Conservation (phyloP, 139 green algal genomes). For the Edaphochlamys debaryana region DNA sequence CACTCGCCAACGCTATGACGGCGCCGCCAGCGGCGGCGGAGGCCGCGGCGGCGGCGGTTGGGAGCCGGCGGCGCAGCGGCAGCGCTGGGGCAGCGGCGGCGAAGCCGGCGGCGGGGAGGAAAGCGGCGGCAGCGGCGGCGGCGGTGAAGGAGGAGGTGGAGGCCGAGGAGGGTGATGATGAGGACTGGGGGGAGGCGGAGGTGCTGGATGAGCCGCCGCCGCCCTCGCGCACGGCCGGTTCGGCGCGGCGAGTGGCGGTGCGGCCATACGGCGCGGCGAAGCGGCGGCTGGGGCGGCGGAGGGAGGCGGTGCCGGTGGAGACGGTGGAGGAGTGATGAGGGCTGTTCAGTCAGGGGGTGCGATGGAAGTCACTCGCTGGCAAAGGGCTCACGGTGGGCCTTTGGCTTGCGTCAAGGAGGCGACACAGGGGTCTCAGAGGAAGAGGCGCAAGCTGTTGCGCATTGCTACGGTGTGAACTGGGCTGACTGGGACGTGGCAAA, state of each 20-base stretch:
- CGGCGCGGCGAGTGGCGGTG: not conserved
- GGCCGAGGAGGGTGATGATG: slow-evolving; percentile 4
- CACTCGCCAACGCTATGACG: not conserved
- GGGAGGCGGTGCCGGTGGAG: not conserved
- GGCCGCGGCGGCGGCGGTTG: not conserved
- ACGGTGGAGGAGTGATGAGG: not conserved
- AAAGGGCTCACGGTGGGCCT: too few species aligned
- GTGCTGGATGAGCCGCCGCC: not conserved
- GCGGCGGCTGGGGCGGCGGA: not conserved
- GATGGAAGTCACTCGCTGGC: too few species aligned
- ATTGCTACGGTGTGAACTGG: too few species aligned
- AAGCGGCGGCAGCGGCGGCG: not conserved
- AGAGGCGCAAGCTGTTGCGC: too few species aligned
- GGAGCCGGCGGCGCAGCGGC: not conserved
- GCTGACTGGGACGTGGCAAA: too few species aligned
- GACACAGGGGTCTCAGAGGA: too few species aligned
- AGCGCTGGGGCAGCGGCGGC: not conserved
- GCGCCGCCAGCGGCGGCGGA: not conserved
- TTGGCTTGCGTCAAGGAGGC: too few species aligned
- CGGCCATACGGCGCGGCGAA: not conserved
- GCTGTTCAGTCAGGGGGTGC: too few species aligned
- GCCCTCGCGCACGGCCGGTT: too few species aligned
- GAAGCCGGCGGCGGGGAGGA: not conserved
- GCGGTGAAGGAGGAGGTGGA: slow-evolving; percentile 26
- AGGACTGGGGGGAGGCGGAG: slow-evolving; percentile 14